Evolutionary conservation across 208 protist species (phyloP).

Genomic region (Endotrypanum monterogeii): DNA sequence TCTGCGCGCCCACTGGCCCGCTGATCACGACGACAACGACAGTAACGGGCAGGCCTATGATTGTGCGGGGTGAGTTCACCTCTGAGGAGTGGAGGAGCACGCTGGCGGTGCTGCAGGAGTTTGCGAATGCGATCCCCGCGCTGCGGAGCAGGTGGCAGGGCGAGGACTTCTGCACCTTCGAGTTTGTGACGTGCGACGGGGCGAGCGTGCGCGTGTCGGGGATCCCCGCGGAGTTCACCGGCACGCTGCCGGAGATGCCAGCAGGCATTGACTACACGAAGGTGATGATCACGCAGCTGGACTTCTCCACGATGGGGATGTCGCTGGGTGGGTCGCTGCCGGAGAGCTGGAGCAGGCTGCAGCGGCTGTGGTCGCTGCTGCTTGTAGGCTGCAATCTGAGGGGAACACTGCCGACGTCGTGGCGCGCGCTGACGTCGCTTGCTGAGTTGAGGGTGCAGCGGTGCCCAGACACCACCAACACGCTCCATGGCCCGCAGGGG

Average conservation of each 20-base stretch:
- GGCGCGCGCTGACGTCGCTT: neutral
- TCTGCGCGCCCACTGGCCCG: neutral
- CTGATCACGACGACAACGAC: no score
- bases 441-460: neutral
- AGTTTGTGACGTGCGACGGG: neutral
- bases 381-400: neutral
- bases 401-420: neutral
- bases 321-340: slow-evolving; percentile 4
- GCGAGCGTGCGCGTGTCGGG: neutral
- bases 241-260: slow-evolving; percentile 11
- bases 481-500: slow-evolving; percentile 1
- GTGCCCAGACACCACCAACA: neutral
- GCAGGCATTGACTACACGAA: slow-evolving; percentile 11
- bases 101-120: slow-evolving; percentile 4
- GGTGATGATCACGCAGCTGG: slow-evolving; percentile 2
- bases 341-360: slow-evolving; percentile 1
- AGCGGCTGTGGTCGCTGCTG: neutral
- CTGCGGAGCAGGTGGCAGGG: slow-evolving; percentile 2
- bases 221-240: neutral
- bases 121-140: slow-evolving; percentile 7
- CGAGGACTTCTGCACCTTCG: neutral
- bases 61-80: no score
- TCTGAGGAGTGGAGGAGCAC: neutral
- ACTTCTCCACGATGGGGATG: neutral
- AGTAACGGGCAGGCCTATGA: no score